Percentiles rank a stretch among this genome's conserved stretches.
Conservation (phyloP, 148 eudicot species). For the Arbutus unedo region DNA sequence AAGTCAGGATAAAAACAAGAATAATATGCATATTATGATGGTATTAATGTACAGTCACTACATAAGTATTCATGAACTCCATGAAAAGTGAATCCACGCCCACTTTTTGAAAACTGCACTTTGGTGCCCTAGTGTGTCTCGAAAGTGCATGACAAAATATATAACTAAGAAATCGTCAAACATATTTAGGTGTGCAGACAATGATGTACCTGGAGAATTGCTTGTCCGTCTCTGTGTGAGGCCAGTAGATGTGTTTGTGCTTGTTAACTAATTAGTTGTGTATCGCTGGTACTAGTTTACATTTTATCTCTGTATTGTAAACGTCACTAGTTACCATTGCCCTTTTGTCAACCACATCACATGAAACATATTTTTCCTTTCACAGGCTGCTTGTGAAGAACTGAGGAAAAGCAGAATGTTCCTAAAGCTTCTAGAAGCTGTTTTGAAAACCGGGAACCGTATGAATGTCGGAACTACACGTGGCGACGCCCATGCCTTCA, state of each 20-base stretch:
- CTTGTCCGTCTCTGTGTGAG: neutral
- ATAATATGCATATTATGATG: too few relatives aligned
- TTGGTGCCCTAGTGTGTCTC: neutral
- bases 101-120: neutral
- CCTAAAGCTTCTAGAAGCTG: conserved; percentile 79
- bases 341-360: neutral
- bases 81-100: neutral
- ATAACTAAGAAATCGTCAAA: neutral
- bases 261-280: neutral
- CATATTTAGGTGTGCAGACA: neutral
- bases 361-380: neutral
- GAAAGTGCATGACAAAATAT: neutral
- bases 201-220: neutral
- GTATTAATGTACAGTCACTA: too few relatives aligned
- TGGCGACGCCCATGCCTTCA: conserved; percentile 87
- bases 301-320: neutral
- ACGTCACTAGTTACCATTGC: neutral
- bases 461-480: conserved; percentile 90
- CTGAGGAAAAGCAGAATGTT: conserved; percentile 80
- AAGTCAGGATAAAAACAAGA: too few relatives aligned
- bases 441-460: conserved; percentile 85
- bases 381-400: conserved; percentile 75
- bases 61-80: neutral
- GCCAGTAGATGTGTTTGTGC: neutral
- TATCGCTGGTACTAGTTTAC: neutral